These are phyloP conservation scores for Fusarium sp. DNA, from an alignment of 2,329 filamentous ascomycete genomes.

Conservation along the genomic window DNA sequence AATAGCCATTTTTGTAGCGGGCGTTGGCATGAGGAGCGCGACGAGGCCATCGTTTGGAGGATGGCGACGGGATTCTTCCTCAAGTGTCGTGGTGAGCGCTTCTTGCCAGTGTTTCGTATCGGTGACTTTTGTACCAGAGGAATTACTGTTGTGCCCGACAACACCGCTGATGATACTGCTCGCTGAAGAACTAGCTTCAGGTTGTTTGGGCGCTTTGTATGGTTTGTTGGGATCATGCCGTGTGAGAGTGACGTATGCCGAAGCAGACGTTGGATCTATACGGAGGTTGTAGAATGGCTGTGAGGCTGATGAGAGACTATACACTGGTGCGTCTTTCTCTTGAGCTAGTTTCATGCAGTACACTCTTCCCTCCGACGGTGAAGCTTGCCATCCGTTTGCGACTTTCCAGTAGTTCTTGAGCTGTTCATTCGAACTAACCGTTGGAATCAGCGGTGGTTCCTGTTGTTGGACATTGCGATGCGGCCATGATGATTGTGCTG, in stretches of 20 bases:
- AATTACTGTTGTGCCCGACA: conserved; percentile 38
- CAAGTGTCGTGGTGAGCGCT: conserved; percentile 65
- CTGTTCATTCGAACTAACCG: conserved; percentile 65
- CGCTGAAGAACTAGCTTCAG: conserved; percentile 34
- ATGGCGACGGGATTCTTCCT: conserved; percentile 61
- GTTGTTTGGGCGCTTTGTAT: conserved; percentile 55
- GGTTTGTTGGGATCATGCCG: conserved; percentile 68
- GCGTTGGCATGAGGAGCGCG: conserved; percentile 72
- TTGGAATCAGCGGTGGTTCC: conserved; percentile 56
- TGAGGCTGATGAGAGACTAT: conserved; percentile 66
- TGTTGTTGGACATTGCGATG: conserved; percentile 43
- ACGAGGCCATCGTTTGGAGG: conserved; percentile 70
- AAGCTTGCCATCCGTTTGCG: conserved; percentile 73
- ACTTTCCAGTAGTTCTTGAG: conserved; percentile 74
- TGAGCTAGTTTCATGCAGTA: conserved; percentile 67
- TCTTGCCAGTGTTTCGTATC: conserved; percentile 64
- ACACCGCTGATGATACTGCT: conserved; percentile 46
- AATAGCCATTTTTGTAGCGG: conserved; percentile 69
- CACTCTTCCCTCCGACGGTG: conserved; percentile 63
- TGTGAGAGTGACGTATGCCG: conserved; percentile 66
- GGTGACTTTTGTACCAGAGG: conserved; percentile 40
- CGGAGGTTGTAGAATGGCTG: conserved; percentile 75
- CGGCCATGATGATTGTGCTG: conserved; percentile 34
- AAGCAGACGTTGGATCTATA: conserved; percentile 69
- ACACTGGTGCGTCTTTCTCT: conserved; percentile 68